Evolutionary conservation across 768 basidiomycete genomes (phyloP), one percentile per base, ranked within the genome.

Genomic region (Leccinum uliginosum): DNA sequence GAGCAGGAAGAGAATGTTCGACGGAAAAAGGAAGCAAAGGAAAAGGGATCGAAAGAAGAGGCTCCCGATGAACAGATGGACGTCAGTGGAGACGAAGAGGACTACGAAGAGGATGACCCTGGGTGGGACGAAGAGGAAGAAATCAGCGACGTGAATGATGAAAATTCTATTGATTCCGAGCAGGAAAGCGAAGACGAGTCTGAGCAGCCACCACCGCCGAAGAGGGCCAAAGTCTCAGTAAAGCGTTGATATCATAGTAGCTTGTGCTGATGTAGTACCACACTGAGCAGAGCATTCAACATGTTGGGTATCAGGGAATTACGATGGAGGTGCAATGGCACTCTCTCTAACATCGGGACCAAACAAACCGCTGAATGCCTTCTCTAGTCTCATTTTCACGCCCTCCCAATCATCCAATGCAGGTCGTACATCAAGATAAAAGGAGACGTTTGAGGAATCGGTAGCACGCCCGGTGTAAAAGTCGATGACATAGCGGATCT

Each of bases 361-460:
- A 56, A 72, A 64, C 62, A 74, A 72, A 43, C 68, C 68, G 34
- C 70, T 68, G 73, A 82, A 87, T 54, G 85, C 80, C 52, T 78
- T 76, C 60, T 81, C 78, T 21, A 82, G 67, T 62, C 94, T 84
- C 87, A 97, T 89, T 67, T 85, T 84, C 11, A 91, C 78, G n/a
- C 90, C 91, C 66, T 96, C 95, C 92, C 90, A 96, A 62, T 78
- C 91, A 67, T 98, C 96, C 49, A 98, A 70, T 8, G 97, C 96
- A 1, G 97, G 97, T 44, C 97, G 82, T 17, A 90, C 93, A 64
- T 99, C 97, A 24, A 99, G 82, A 73, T 86, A 96, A 73, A 99
- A 98, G 0, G 93, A 91, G 14, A 91, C 73, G 55, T 83, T 80
- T 1, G 76, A 65, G 11, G 82, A 64, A 12, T 71, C 75, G 24